These are phyloP conservation scores for Prosopis cineraria DNA, from an alignment of 306 rosid species.

Conservation along the genomic window DNA sequence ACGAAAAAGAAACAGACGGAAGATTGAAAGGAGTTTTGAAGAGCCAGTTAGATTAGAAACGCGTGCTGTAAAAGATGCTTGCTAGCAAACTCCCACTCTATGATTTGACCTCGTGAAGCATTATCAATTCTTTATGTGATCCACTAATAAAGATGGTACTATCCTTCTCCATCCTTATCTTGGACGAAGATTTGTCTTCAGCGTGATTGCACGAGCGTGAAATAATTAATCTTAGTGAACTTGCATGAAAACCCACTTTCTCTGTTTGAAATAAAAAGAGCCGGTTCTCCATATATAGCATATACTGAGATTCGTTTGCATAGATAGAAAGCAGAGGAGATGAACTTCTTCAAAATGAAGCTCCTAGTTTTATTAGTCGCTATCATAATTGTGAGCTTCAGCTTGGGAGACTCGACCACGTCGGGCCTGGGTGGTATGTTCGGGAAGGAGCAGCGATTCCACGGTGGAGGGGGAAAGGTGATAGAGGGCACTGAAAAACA, in stretches of 20 bases:
- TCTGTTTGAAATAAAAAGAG: slow-evolving; percentile 9
- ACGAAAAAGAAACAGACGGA: background rate
- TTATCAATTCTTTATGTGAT: slow-evolving; percentile 2
- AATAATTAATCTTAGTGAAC: slow-evolving; percentile 36
- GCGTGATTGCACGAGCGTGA: slow-evolving; percentile 25
- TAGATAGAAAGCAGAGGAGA: slow-evolving; percentile 1
- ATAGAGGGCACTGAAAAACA: slow-evolving; percentile 38
- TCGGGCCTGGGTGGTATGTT: slow-evolving; percentile 44
- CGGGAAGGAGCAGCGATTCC: slow-evolving; percentile 52
- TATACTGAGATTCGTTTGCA: background rate
- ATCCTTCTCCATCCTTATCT: slow-evolving; percentile 40
- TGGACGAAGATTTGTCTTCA: slow-evolving; percentile 32
- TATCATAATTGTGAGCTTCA: slow-evolving; percentile 33
- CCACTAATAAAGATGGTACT: slow-evolving; percentile 43
- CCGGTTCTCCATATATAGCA: slow-evolving; percentile 6
- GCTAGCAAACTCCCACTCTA: slow-evolving; percentile 18
- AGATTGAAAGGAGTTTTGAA: background rate
- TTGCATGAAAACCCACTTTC: slow-evolving; percentile 26
- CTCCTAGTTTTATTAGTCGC: slow-evolving; percentile 40
- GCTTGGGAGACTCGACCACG: slow-evolving; percentile 43
- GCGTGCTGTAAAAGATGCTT: background rate
- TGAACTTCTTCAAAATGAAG: slow-evolving; percentile 46
- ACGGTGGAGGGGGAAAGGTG: slow-evolving; percentile 29
- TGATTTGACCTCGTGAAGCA: slow-evolving; percentile 35
- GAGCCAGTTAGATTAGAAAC: slow-evolving; percentile 20